Base-by-base conservation (phyloP, 1,139 yeast genomes). In the Zygoascus sp. region DNA sequence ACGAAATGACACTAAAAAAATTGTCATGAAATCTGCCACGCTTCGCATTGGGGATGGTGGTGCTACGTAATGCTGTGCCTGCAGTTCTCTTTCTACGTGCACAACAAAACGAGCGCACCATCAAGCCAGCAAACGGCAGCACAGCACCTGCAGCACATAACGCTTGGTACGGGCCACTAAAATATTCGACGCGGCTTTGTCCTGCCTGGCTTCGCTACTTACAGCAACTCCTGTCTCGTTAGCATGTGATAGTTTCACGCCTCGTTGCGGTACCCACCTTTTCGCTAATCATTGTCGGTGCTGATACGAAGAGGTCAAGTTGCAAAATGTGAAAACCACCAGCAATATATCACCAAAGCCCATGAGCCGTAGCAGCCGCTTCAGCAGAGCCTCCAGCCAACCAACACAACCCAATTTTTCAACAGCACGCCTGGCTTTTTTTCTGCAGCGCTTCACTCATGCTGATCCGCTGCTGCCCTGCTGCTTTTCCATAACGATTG, bases 171-270 rank as follows among this genome's bases (percentile, higher is more conserved):
- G n/a, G n/a, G n/a, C n/a, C n/a, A n/a, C n/a, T n/a, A n/a, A n/a
- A n/a, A n/a, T n/a, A n/a, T n/a, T n/a, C n/a, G n/a, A n/a, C n/a
- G n/a, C n/a, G n/a, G n/a, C n/a, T n/a, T n/a, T n/a, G n/a, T 20
- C 34, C 36, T 13, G 11, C 13, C 22, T 25, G 7, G 9, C 8
- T 10, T 25, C n/a, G 9, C 9, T 25, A 42, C 51, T 22, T 43
- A 48, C 51, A 48, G 38, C 32, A 48, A 41, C 38, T 48, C 51
- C 51, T 48, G n/a, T n/a, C n/a, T n/a, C n/a, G n/a, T n/a, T n/a
- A n/a, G n/a, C n/a, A 25, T 1, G 17, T 5, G 44, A 38, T 40
- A 36, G 41, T 22, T 35, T 10, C 27, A 11, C 10, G 17, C 7
- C 27, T 10, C 7, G 16, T 17, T 10, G n/a, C 40, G 8, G 5